Evolutionary conservation across 495 filamentous ascomycete genomes (phyloP).

Genomic region (Hypoxylon cercidicola): DNA sequence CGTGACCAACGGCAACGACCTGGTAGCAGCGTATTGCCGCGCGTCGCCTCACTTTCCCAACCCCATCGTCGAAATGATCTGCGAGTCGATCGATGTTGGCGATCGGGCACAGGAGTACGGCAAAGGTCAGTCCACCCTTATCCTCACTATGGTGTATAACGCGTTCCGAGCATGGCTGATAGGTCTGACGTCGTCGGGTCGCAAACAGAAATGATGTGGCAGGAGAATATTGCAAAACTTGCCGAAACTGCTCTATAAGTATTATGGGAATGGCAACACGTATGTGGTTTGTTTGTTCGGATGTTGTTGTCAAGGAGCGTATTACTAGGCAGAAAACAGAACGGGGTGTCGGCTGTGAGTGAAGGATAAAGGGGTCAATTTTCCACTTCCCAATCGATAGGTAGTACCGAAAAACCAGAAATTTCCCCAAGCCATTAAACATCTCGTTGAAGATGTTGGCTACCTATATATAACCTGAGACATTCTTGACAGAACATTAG

Average conservation of each 20-base stretch:
- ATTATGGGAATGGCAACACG: background rate
- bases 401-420: no score
- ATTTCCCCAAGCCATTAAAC: background rate
- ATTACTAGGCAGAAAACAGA: no score
- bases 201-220: conserved; percentile 7
- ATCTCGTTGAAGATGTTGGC: background rate
- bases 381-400: no score
- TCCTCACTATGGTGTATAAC: conserved; percentile 43
- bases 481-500: conserved; percentile 15
- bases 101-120: conserved; percentile 58
- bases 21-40: conserved; percentile 65
- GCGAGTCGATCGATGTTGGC: conserved; percentile 62
- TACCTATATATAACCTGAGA: conserved; percentile 4
- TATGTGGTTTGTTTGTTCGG: no score
- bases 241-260: conserved; percentile 8
- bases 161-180: conserved; percentile 29
- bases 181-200: conserved; percentile 3
- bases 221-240: background rate
- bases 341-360: no score
- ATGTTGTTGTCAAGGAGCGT: no score
- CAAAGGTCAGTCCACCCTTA: conserved; percentile 44
- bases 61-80: conserved; percentile 58
- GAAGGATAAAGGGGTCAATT: no score
- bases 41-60: conserved; percentile 55
- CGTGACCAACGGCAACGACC: conserved; percentile 71